phyloP scores from a whole-genome alignment of 352 stramenopile genomes.

The Phytophthora lateralis region DNA sequence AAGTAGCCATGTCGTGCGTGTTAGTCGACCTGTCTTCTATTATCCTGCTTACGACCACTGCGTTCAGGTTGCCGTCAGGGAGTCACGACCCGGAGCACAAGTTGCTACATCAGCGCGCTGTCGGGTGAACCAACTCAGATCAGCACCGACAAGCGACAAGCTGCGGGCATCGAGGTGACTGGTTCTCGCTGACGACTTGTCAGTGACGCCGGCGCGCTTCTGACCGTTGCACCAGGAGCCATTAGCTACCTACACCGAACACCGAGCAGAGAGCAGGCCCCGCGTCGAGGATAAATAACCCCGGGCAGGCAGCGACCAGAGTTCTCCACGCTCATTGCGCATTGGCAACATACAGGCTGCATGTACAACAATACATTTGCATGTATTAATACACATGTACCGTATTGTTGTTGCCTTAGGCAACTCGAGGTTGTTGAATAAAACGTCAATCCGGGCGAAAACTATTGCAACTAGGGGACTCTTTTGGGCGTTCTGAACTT shows the following conservation, averaged over 20 bases:
- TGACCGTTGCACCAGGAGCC: not conserved
- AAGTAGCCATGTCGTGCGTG: not conserved
- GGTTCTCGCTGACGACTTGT: not conserved
- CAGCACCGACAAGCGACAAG: not conserved
- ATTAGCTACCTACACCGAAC: conserved; percentile 1
- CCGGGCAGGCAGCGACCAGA: not conserved
- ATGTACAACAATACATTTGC: not conserved
- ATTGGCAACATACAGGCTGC: not conserved
- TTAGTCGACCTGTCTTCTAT: not conserved
- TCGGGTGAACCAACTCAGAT: not conserved
- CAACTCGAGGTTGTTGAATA: not conserved
- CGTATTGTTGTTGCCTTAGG: not conserved
- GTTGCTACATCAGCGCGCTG: not conserved
- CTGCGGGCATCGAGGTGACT: not conserved
- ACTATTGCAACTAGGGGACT: conserved; percentile 10
- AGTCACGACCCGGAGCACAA: not conserved
- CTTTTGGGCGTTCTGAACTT: not conserved
- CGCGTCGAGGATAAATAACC: not conserved
- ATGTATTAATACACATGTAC: no score
- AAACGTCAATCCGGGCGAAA: conserved; percentile 6
- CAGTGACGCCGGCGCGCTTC: not conserved
- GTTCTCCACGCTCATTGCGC: not conserved
- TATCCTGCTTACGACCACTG: not conserved
- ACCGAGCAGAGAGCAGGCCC: not conserved
- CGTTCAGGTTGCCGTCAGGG: not conserved